Evolutionary conservation across 306 rosid genomes (phyloP).

Genomic region (Begonia peltatifolia): DNA sequence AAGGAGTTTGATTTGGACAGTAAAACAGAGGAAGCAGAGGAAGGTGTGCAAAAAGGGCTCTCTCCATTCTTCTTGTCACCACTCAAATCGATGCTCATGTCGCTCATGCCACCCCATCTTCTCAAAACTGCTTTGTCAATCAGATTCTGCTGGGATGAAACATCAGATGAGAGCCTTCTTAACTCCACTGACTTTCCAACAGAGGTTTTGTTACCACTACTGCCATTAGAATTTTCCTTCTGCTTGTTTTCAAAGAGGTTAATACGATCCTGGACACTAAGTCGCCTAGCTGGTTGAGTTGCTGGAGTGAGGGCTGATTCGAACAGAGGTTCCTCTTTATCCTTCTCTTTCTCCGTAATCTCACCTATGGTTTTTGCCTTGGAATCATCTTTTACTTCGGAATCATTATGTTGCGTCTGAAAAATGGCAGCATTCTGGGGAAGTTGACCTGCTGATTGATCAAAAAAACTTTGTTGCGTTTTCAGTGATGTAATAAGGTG

Average conservation of each 20-base stretch:
- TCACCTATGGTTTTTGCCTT: conserved; percentile 7
- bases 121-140: conserved; percentile 43
- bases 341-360: conserved; percentile 13
- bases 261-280: conserved; percentile 92
- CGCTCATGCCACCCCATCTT: conserved; percentile 92
- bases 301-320: conserved; percentile 19
- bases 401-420: conserved; percentile 10
- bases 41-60: conserved; percentile 50
- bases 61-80: conserved; percentile 56
- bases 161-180: conserved; percentile 73
- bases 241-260: conserved; percentile 92
- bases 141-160: conserved; percentile 19
- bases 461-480: conserved; percentile 3
- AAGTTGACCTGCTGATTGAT: conserved; percentile 40
- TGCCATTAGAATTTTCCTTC: conserved; percentile 41
- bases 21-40: conserved; percentile 30
- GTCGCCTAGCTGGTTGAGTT: conserved; percentile 49
- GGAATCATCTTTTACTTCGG: conserved; percentile 25
- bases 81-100: conserved; percentile 84
- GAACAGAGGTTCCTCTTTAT: conserved; percentile 14
- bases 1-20: conserved; percentile 13
- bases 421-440: conserved; percentile 22
- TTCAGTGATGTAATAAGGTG: conserved; percentile 6
- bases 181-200: conserved; percentile 54
- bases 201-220: conserved; percentile 37